Percentiles rank a stretch among this genome's conserved stretches.
Evolutionary conservation across 768 basidiomycete genomes (phyloP).

Genomic region (Pleurotus djamor): DNA sequence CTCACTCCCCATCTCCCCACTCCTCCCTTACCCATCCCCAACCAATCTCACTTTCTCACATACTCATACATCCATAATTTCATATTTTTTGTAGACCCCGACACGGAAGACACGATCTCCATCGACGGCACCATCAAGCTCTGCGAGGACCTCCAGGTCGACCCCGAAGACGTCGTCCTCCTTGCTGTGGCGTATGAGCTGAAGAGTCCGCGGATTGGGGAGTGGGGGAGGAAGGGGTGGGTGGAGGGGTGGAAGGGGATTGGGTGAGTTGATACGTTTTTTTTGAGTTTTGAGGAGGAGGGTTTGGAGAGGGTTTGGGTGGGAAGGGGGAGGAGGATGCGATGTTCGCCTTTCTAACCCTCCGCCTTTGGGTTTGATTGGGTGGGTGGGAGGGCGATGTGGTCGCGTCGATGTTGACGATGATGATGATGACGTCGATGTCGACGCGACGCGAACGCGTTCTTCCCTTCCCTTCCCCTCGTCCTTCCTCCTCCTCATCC

Average conservation of each 20-base stretch:
- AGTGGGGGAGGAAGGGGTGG: slow-evolving; percentile 74
- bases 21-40: too few relatives aligned
- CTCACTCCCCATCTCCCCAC: too few relatives aligned
- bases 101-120: slow-evolving; percentile 55
- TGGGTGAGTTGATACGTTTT: slow-evolving; percentile 53
- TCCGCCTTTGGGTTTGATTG: too few relatives aligned
- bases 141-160: slow-evolving; percentile 65
- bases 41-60: too few relatives aligned
- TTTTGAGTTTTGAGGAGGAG: neutral
- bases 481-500: neutral
- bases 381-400: too few relatives aligned
- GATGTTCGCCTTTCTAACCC: too few relatives aligned
- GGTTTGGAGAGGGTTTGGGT: too few relatives aligned
- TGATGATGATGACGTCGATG: too few relatives aligned
- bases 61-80: too few relatives aligned
- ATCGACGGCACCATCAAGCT: slow-evolving; percentile 81
- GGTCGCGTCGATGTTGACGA: too few relatives aligned
- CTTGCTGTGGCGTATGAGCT: slow-evolving; percentile 82
- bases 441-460: too few relatives aligned
- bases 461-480: neutral
- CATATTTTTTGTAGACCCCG: slow-evolving; percentile 58
- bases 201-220: slow-evolving; percentile 69
- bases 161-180: slow-evolving; percentile 81
- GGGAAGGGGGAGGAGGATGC: too few relatives aligned
- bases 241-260: slow-evolving; percentile 76